Base-by-base conservation (phyloP, 2,329 filamentous ascomycete genomes). In the Botryotinia calthae region DNA sequence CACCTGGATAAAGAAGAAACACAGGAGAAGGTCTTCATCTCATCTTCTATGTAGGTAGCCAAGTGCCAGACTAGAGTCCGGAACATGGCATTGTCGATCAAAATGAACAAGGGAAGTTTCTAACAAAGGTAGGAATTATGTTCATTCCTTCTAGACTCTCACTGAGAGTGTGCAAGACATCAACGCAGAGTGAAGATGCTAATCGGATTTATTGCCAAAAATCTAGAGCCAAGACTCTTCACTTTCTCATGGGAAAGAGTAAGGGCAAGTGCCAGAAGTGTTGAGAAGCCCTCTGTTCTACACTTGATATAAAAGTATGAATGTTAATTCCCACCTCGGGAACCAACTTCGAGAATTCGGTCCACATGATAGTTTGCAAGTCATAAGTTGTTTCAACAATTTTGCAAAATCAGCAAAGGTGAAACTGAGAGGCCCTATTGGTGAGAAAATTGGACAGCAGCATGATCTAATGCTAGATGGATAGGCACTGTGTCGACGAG, bases 161-260 rank as follows among this genome's bases (percentile, higher is more conserved):
- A n/a, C 8, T n/a, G 12, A n/a, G 2, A 16, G 12, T n/a, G 2
- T 16, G 12, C 25, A 14, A 1, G n/a, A 14, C 2, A n/a, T n/a
- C 48, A 14, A 54, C 5, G 4, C 25, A n/a, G 48, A 54, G 48
- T 51, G 10, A 51, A 51, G 22, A n/a, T 51, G 48, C 48, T 51
- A 51, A 51, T 2, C 5, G 0, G 10, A n/a, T n/a, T 12, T 54
- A 54, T 1, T n/a, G 25, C 25, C 12, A n/a, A 6, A 0, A n/a
- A n/a, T 16, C 12, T 7, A 16, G 48, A 54, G 48, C 25, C 25
- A 1, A 42, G 16, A 28, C 4, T 18, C 18, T 42, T 56, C 6
- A 4, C 8, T 22, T 28, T 2, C 10, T 10, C 2, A 42, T 40
- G 31, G 25, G 9, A 42, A 28, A 54, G 46, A 28, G 16, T 18